Evolutionary conservation across 164 flowering plant species (phyloP), one percentile per base, ranked within the genome.

Genomic region (Vitis rupestris): DNA sequence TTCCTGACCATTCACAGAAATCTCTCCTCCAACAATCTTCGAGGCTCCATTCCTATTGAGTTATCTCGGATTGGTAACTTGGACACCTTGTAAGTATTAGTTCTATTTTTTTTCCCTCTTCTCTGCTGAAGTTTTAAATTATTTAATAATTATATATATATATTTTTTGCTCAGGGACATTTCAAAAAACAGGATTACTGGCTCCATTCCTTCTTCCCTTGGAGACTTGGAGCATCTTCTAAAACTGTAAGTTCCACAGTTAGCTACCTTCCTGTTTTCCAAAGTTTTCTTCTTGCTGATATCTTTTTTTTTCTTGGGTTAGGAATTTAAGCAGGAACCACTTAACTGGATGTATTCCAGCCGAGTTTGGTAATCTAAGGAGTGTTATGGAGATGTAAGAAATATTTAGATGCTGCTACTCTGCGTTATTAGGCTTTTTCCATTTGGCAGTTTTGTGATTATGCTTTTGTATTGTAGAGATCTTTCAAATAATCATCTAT

Each of bases 161-260:
- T 2, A 50, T 48, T 27, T 29, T 51, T 56, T 72, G 17, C 52
- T n/a, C 79, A 95, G 99, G 81, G 98, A 95, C 72, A 74, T 95
- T 50, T 95, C 99, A 10, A 75, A 82, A 61, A 95, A 95, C 77
- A 82, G 70, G 68, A 82, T 95, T 37, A 83, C 76, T 75, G 99
- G 99, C 29, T 27, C 83, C 27, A 89, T 95, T 66, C 98, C 99
- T 60, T 77, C 88, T 64, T 80, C 99, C 2, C 73, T 95, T 70
- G 99, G 99, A 68, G 97, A 93, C 67, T 78, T 95, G 85, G 99
- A 95, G 61, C 99, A 95, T 80, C 97, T 95, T 64, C 79, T 93
- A 13, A 95, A 87, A 79, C 79, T 95, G 99, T 95, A 71, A 87
- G 95, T 84, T 31, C 16, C 44, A 16, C 8, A 12, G 49, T n/a